Conservation (phyloP, 106 monocot genomes). For the Platanthera zijinensis region DNA sequence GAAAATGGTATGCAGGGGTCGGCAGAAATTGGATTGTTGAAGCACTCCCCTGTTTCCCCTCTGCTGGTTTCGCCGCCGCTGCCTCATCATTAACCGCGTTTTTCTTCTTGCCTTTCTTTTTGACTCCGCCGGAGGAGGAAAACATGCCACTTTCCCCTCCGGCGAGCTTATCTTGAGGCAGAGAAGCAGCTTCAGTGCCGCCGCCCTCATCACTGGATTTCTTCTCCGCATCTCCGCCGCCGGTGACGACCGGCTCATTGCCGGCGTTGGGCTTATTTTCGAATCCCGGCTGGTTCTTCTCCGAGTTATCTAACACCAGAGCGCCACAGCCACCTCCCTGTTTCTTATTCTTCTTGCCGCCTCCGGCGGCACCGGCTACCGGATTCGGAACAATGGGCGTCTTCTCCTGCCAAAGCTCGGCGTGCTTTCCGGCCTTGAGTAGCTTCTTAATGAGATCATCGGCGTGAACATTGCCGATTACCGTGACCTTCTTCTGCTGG, state of each 20-base stretch:
- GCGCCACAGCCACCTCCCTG: slow-evolving; percentile 9
- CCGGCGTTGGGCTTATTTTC: background rate
- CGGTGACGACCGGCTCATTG: background rate
- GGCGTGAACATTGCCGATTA: slow-evolving; percentile 62
- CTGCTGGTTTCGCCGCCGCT: background rate
- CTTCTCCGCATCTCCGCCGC: background rate
- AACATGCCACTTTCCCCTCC: slow-evolving; percentile 4
- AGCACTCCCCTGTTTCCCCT: background rate
- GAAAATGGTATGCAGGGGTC: slow-evolving; percentile 1
- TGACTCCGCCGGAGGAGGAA: background rate
- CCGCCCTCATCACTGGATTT: slow-evolving; percentile 1
- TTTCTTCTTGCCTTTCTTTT: slow-evolving; percentile 9
- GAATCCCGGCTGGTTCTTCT: background rate
- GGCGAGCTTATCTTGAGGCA: slow-evolving; percentile 3
- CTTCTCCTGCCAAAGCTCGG: slow-evolving; percentile 70
- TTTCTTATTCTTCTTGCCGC: slow-evolving; percentile 22
- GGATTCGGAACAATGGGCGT: slow-evolving; percentile 1
- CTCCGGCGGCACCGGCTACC: background rate
- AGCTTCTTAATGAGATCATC: slow-evolving; percentile 73
- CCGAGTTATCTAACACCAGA: slow-evolving; percentile 10
- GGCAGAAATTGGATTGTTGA: background rate
- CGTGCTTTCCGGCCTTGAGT: slow-evolving; percentile 66
- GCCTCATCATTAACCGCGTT: background rate
- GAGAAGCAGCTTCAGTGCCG: background rate
- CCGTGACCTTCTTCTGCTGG: slow-evolving; percentile 73